Evolutionary conservation across 768 basidiomycete genomes (phyloP).

Genomic region (Amanita polypyramis): DNA sequence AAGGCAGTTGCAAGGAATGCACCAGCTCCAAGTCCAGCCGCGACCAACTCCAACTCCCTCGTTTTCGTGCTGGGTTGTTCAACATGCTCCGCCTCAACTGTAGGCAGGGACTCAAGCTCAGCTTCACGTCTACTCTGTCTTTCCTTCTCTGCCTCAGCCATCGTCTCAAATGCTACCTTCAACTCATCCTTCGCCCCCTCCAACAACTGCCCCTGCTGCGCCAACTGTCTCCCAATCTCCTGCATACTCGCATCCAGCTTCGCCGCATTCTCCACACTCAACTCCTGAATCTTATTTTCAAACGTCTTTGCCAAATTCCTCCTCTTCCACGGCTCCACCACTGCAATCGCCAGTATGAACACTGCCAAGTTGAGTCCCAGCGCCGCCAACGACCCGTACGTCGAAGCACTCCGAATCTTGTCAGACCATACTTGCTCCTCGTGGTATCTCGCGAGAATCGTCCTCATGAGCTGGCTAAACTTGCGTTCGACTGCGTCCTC

Average conservation of each 20-base stretch:
- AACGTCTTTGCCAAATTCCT: conserved; percentile 78
- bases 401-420: conserved; percentile 92
- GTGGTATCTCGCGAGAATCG: conserved; percentile 88
- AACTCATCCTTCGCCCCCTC: conserved; percentile 17
- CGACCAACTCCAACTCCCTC: conserved; percentile 21
- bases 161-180: conserved; percentile 9
- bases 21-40: conserved; percentile 18
- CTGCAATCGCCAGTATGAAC: conserved; percentile 79
- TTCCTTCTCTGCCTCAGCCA: conserved; percentile 2
- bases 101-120: neutral
- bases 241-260: conserved; percentile 38
- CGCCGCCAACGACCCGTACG: conserved; percentile 83
- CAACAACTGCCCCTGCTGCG: conserved; percentile 30
- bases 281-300: conserved; percentile 70
- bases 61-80: neutral
- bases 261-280: conserved; percentile 43
- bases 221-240: conserved; percentile 37
- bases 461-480: conserved; percentile 80
- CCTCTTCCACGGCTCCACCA: conserved; percentile 97
- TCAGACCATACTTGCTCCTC: conserved; percentile 99
- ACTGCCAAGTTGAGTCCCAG: conserved; percentile 83
- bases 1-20: conserved; percentile 27
- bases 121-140: conserved; percentile 5
- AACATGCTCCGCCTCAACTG: neutral
- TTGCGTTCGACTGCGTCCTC: conserved; percentile 81